Conservation (phyloP, 257 asterid species). For the Nicotiana benthamiana region DNA sequence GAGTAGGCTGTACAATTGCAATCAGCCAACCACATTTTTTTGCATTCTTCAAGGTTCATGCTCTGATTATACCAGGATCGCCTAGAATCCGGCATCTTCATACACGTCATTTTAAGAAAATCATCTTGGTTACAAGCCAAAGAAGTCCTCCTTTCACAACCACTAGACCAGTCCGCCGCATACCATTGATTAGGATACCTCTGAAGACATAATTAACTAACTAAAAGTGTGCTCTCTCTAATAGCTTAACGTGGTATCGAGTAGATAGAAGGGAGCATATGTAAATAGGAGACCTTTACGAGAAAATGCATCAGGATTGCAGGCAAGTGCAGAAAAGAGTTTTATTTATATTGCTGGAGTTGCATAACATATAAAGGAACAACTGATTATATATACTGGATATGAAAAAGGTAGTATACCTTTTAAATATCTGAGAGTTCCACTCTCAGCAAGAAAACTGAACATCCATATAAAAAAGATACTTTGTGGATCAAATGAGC, state of each 20-base stretch:
- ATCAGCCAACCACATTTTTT: constrained; percentile 6
- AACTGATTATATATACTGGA: too few relatives aligned
- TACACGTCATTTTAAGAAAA: constrained; percentile 12
- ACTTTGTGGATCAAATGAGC: too few relatives aligned
- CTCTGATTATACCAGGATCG: constrained; percentile 10
- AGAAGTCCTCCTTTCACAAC: constrained; percentile 20
- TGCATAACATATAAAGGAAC: too few relatives aligned
- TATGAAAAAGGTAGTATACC: too few relatives aligned
- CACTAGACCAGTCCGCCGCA: constrained; percentile 23
- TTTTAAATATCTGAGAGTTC: too few relatives aligned
- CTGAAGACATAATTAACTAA: not conserved
- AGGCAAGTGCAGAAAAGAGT: too few relatives aligned
- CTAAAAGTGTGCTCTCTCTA: constrained; percentile 1
- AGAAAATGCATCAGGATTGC: too few relatives aligned
- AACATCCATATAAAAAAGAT: too few relatives aligned
- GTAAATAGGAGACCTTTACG: too few relatives aligned
- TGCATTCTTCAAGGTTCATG: constrained; percentile 23
- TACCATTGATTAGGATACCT: constrained; percentile 16
- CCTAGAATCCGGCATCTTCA: constrained; percentile 23
- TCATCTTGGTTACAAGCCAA: constrained; percentile 22
- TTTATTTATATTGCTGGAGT: too few relatives aligned
- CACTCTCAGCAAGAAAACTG: too few relatives aligned
- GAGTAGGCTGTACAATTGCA: constrained; percentile 19
- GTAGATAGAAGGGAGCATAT: too few relatives aligned
- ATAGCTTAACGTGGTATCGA: not conserved